Base-by-base conservation (phyloP, 1,284 basidiomycete species). In the Hymenochaete sp. region DNA sequence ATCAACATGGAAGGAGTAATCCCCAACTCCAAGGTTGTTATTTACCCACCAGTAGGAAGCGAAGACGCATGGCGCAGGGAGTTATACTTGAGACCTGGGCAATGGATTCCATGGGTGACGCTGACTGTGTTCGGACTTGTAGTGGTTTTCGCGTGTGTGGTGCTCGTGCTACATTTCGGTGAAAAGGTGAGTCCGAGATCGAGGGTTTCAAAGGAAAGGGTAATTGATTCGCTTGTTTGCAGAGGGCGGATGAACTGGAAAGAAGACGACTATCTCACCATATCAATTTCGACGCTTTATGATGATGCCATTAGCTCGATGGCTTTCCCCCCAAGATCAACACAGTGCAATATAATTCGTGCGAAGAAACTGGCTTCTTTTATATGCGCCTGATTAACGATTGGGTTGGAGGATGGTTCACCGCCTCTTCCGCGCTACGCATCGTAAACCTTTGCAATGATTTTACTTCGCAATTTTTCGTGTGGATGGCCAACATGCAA, bases 91-190 rank as follows among this genome's bases (percentile, higher is more conserved):
- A 72, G 93, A 37, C 95, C 95, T 1, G 95, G 93, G 11, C 88
- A 93, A 55, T 98, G 95, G 93, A 91, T 98, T 53, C 91, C 92
- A 1, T 95, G 87, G 88, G 96, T 99, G 9, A 93, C 87, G 3
- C 65, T 92, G 32, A 90, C 86, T 0, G 80, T 97, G 0, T 68
- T 92, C 2, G 79, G 74, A 1, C 79, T 85, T 2, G 89, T 86
- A 35, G 57, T 79, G 1, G 59, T 89, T 28, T 67, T 99, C 35
- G 89, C 82, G 0, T 66, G 79, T 13, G 84, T 97, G 38, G 92
- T 97, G 39, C 72, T 93, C 35, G 79, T 90, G 43, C 62, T 98
- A 56, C 91, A 96, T 68, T 59, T 93, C 56, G 88, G 85, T 56
- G 95, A 98, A 65, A 93, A 95, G 79, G 84, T 83, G 48, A 3